Evolutionary conservation across 768 basidiomycete species (phyloP).

Genomic region (Amanita rubescens): DNA sequence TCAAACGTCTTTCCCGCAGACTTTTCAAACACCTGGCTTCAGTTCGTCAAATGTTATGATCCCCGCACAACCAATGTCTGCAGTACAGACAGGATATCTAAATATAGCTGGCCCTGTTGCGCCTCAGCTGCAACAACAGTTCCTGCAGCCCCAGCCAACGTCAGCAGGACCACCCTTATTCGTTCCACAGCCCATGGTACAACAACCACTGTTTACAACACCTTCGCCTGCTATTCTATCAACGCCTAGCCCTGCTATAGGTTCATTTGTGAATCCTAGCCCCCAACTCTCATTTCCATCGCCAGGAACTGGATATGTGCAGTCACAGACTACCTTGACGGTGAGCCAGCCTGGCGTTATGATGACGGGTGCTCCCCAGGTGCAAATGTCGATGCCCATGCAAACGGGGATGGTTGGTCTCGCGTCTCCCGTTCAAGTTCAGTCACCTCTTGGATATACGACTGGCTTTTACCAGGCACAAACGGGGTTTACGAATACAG

Average conservation of each 20-base stretch:
- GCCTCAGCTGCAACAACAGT: constrained; percentile 6
- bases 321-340: background rate
- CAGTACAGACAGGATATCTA: background rate
- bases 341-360: background rate
- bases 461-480: background rate
- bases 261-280: background rate
- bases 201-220: background rate
- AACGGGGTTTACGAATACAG: background rate
- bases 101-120: background rate
- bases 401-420: background rate
- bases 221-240: constrained; percentile 5
- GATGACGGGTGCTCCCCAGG: constrained; percentile 3
- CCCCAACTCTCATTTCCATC: constrained; percentile 1
- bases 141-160: constrained; percentile 9
- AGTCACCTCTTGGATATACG: background rate
- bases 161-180: background rate
- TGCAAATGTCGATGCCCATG: constrained; percentile 5
- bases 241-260: constrained; percentile 3
- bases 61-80: background rate
- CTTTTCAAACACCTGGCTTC: background rate
- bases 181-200: background rate
- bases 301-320: background rate
- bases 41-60: background rate
- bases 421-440: background rate
- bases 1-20: background rate